phyloP scores from a whole-genome alignment of 1,139 yeast genomes.

The Citeromyces hawaiiensis region DNA sequence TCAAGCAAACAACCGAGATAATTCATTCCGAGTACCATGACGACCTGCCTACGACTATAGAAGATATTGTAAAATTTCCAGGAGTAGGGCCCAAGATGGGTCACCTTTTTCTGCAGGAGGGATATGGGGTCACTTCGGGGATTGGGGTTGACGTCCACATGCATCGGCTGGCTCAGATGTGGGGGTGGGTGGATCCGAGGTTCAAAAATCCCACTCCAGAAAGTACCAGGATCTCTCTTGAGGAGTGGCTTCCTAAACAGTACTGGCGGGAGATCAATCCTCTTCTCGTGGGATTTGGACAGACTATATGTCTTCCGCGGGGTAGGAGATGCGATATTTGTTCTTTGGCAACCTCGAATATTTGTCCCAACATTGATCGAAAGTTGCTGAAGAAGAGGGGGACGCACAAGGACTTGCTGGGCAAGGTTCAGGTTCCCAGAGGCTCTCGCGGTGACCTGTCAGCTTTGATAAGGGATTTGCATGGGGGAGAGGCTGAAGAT shows the following conservation, averaged over 20 bases:
- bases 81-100: conserved; percentile 99
- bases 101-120: conserved; percentile 62
- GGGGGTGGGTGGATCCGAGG: conserved; percentile 56
- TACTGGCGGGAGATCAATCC: conserved; percentile 84
- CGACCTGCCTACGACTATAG: conserved; percentile 61
- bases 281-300: conserved; percentile 85
- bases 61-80: conserved; percentile 56
- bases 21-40: conserved; percentile 36
- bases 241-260: conserved; percentile 60
- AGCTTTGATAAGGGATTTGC: neutral
- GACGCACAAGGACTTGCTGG: conserved; percentile 15
- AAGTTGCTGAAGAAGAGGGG: conserved; percentile 22
- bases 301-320: conserved; percentile 68
- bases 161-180: conserved; percentile 68
- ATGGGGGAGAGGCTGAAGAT: no score
- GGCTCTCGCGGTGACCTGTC: conserved; percentile 4
- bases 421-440: neutral
- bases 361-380: conserved; percentile 41
- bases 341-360: conserved; percentile 27
- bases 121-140: conserved; percentile 67
- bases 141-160: conserved; percentile 94
- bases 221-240: conserved; percentile 51
- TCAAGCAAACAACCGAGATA: conserved; percentile 47
- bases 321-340: conserved; percentile 70
- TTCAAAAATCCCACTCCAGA: conserved; percentile 53